Base-by-base conservation (phyloP, 306 rosid species). In the Betula pendula region DNA sequence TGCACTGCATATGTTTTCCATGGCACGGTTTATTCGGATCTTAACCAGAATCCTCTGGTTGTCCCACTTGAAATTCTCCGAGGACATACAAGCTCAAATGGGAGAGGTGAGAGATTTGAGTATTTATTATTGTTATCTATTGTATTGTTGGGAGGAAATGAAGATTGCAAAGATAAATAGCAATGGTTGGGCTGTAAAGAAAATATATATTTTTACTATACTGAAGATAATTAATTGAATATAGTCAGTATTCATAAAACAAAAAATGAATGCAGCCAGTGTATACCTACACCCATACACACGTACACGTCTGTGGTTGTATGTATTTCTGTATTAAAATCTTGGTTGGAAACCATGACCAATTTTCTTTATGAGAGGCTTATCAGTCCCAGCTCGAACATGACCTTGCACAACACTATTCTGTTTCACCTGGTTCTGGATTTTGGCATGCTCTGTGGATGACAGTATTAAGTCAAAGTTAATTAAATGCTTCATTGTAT, bases 11-110 rank as follows among this genome's bases (percentile, higher is more conserved):
- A 90, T 83, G 87, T 95, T 81, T 95, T 92, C 59, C 97, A 95
- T 51, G 98, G 97, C 82, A 92, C 83, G 93, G 97, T 95, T 75
- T 95, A 95, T 81, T 81, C 96, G 16, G 97, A 95, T 84, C 97
- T 90, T 71, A 95, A 91, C 76, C 86, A 95, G 83, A 88, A 92
- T 85, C 97, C 97, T 74, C 96, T 92, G 42, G 87, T 95, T 63
- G 97, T 90, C 76, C 98, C 97, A 19, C 60, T 95, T 74, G 92
- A 92, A 84, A 90, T 89, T 81, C 92, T 94, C 24, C 87, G 93
- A 14, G 97, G 98, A 67, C 97, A 94, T 88, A 47, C 76, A 73
- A 85, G 59, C 81, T 77, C 96, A 55, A 82, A 89, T 44, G 98
- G 93, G 53, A 89, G 97, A 89, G 97, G 98, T 91, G 78, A 81